Conservation (phyloP, 1,284 basidiomycete genomes). For the Ceratobasidium theobromae region DNA sequence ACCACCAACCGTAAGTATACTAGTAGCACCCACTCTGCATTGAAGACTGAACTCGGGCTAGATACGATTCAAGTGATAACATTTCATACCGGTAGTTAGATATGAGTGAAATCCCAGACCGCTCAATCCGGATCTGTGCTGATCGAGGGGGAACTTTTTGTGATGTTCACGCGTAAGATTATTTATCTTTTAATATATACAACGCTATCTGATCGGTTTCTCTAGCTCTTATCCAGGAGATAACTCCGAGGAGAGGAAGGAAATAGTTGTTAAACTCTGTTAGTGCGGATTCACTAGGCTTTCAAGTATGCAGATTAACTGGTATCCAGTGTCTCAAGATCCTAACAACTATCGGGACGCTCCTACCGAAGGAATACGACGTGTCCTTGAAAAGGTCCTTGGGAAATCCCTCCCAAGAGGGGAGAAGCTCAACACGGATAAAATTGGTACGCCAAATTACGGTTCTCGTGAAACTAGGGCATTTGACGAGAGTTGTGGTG, state of each 20-base stretch:
- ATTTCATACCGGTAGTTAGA: not conserved
- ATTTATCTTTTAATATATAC: not conserved
- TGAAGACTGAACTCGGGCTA: too few relatives aligned
- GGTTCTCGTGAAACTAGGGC: not conserved
- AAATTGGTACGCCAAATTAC: slow-evolving; percentile 73
- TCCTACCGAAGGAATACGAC: slow-evolving; percentile 89
- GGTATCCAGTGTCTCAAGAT: slow-evolving; percentile 73
- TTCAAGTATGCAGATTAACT: not conserved
- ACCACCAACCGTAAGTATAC: too few relatives aligned
- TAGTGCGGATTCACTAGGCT: slow-evolving; percentile 41
- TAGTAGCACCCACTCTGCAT: too few relatives aligned
- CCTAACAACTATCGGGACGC: slow-evolving; percentile 88
- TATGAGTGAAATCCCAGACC: slow-evolving; percentile 52
- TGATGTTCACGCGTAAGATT: slow-evolving; percentile 70
- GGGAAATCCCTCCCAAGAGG: slow-evolving; percentile 67
- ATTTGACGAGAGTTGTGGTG: not conserved
- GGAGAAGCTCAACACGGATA: slow-evolving; percentile 68
- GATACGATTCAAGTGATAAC: too few relatives aligned
- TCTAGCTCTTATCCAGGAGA: slow-evolving; percentile 70
- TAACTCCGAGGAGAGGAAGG: slow-evolving; percentile 59
- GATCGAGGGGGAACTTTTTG: slow-evolving; percentile 78
- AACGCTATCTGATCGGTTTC: not conserved
- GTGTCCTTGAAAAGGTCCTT: slow-evolving; percentile 82
- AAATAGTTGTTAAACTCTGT: slow-evolving; percentile 81
- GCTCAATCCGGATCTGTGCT: slow-evolving; percentile 57